Evolutionary conservation across 257 asterid species (phyloP).

Genomic region (Solanum tarijense): DNA sequence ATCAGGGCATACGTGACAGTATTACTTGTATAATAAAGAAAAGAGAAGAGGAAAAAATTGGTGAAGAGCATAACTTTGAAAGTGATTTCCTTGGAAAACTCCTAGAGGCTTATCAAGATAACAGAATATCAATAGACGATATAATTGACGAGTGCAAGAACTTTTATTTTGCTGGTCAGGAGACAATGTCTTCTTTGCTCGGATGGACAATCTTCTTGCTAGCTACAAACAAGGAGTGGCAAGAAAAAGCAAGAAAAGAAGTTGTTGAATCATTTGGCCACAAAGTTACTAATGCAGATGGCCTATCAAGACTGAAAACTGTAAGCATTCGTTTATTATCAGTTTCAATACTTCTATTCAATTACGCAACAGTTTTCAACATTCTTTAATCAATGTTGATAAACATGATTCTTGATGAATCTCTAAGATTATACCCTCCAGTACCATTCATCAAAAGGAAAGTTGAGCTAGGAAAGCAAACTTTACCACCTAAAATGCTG

Average conservation of each 20-base stretch:
- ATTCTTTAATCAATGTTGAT: conserved; percentile 12
- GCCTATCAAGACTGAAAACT: conserved; percentile 31
- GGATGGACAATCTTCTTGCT: conserved; percentile 57
- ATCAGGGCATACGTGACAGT: conserved; percentile 30
- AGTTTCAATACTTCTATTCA: not conserved
- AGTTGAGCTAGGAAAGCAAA: conserved; percentile 28
- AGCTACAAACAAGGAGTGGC: conserved; percentile 52
- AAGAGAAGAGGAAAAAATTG: conserved; percentile 12
- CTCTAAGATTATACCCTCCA: conserved; percentile 58
- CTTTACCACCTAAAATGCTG: conserved; percentile 30
- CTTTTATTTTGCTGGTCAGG: conserved; percentile 75
- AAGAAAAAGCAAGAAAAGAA: conserved; percentile 57
- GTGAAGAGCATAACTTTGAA: not conserved
- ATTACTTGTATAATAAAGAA: conserved; percentile 25
- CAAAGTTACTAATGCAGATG: conserved; percentile 26
- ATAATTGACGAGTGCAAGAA: conserved; percentile 69
- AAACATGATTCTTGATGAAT: conserved; percentile 49
- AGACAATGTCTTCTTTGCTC: conserved; percentile 49
- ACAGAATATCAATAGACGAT: conserved; percentile 30
- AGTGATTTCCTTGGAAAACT: conserved; percentile 45
- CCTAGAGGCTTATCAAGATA: conserved; percentile 21
- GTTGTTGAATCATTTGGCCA: conserved; percentile 19
- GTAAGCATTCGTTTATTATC: conserved; percentile 19
- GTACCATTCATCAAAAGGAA: conserved; percentile 44
- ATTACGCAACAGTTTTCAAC: not conserved